These are phyloP conservation scores for Penicillium verrucosum DNA, from an alignment of 2,329 filamentous ascomycete genomes.

Conservation along the genomic window DNA sequence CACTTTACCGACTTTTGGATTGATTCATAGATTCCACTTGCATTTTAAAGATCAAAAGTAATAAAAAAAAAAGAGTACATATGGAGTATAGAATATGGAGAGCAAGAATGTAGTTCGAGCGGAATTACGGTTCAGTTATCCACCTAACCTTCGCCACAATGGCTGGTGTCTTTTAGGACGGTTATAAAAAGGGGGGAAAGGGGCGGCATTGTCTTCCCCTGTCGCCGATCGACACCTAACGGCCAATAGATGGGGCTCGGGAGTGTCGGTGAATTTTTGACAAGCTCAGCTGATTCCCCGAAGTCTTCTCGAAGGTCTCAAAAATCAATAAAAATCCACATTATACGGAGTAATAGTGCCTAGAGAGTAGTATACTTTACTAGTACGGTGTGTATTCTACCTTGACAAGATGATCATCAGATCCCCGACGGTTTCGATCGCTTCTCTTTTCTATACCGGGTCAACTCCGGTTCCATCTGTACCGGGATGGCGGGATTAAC, in stretches of 20 bases:
- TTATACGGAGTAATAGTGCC: neutral
- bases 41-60: neutral
- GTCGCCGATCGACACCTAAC: conserved; percentile 17
- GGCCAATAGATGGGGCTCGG: conserved; percentile 15
- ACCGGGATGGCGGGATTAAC: neutral
- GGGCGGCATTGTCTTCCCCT: conserved; percentile 6
- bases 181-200: neutral
- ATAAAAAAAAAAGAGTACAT: neutral
- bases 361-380: neutral
- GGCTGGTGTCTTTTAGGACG: neutral
- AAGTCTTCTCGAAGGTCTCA: conserved; percentile 20
- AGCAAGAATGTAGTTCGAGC: neutral
- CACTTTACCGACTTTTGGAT: conserved; percentile 26
- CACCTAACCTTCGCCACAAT: neutral
- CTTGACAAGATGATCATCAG: conserved; percentile 18
- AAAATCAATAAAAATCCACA: conserved; percentile 1
- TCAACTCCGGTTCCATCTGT: neutral
- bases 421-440: conserved; percentile 3
- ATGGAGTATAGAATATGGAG: neutral
- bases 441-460: neutral
- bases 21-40: conserved; percentile 11
- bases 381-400: conserved; percentile 7
- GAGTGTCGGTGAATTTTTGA: conserved; percentile 28
- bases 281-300: conserved; percentile 23
- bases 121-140: neutral